These are phyloP conservation scores for Exserohilum rostratum DNA, from an alignment of 2,329 filamentous ascomycete genomes.

Conservation along the genomic window DNA sequence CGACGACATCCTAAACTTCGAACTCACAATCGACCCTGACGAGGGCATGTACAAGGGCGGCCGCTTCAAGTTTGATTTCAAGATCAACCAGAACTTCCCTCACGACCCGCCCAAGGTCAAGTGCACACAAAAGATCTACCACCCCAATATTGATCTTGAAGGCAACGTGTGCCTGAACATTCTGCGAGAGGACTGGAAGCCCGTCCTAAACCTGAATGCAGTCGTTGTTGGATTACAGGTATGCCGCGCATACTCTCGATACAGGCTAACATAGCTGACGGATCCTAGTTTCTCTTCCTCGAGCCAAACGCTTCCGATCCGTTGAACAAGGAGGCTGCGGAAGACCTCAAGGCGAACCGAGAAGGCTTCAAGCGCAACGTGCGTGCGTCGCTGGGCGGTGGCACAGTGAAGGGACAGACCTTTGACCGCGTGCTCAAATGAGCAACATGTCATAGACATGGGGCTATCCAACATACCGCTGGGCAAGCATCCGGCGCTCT, in stretches of 20 bases:
- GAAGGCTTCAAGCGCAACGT: constrained; percentile 94
- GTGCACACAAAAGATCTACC: constrained; percentile 97
- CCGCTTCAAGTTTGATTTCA: constrained; percentile 86
- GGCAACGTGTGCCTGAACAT: constrained; percentile 99
- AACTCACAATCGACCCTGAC: constrained; percentile 80
- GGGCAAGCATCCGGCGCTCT: not conserved
- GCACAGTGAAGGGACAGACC: constrained; percentile 70
- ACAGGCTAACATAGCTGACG: constrained; percentile 3
- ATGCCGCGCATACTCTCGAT: constrained; percentile 29
- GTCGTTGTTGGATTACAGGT: constrained; percentile 94
- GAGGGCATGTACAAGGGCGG: constrained; percentile 90
- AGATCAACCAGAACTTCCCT: constrained; percentile 92
- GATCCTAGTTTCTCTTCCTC: constrained; percentile 84
- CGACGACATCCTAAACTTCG: constrained; percentile 85
- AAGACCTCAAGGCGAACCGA: constrained; percentile 83
- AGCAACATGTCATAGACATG: constrained; percentile 10
- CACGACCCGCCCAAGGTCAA: constrained; percentile 98
- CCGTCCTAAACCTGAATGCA: constrained; percentile 93
- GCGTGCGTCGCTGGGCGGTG: constrained; percentile 80
- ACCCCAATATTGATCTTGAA: constrained; percentile 97
- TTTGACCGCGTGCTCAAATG: constrained; percentile 83
- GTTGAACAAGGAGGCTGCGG: constrained; percentile 97
- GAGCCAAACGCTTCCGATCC: constrained; percentile 97
- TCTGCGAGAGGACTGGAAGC: constrained; percentile 97
- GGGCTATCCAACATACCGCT: not conserved